Evolutionary conservation across 1,139 yeast genomes (phyloP).

Genomic region (Barnettozyma hawaiiensis): DNA sequence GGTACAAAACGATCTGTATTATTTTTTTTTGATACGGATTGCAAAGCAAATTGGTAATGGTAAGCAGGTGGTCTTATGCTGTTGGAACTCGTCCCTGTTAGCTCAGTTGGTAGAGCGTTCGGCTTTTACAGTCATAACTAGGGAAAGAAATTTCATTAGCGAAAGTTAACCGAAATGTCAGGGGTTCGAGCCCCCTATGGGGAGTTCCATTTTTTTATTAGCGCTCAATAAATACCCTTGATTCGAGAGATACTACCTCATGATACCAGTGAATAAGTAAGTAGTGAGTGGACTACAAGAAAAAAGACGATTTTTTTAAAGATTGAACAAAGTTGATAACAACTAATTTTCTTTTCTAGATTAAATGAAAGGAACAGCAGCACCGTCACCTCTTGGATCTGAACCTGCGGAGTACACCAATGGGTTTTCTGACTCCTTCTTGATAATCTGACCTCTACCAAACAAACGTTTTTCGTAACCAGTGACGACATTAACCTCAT

Average conservation of each 20-base stretch:
- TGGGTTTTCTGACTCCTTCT: conserved; percentile 32
- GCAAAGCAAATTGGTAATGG: no score
- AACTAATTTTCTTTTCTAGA: no score
- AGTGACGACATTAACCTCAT: conserved; percentile 40
- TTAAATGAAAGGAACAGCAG: conserved; percentile 46
- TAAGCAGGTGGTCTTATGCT: conserved; percentile 15
- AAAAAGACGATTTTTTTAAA: no score
- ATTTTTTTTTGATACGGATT: no score
- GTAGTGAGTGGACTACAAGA: no score
- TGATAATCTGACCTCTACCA: conserved; percentile 76
- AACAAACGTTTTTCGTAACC: conserved; percentile 46
- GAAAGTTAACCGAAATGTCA: conserved; percentile 21
- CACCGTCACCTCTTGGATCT: conserved; percentile 79
- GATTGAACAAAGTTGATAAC: no score
- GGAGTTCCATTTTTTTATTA: conserved; percentile 19
- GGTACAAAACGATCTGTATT: no score
- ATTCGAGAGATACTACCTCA: no score
- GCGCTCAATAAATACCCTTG: no score
- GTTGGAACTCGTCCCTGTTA: conserved; percentile 31
- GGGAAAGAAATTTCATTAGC: conserved; percentile 14
- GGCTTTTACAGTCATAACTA: conserved; percentile 19
- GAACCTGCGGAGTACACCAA: conserved; percentile 66
- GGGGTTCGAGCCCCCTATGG: conserved; percentile 25
- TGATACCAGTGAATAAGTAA: no score
- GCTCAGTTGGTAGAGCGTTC: conserved; percentile 24